Conservation (phyloP, 805 yeast genomes). For the Lipomyces japonicus region DNA sequence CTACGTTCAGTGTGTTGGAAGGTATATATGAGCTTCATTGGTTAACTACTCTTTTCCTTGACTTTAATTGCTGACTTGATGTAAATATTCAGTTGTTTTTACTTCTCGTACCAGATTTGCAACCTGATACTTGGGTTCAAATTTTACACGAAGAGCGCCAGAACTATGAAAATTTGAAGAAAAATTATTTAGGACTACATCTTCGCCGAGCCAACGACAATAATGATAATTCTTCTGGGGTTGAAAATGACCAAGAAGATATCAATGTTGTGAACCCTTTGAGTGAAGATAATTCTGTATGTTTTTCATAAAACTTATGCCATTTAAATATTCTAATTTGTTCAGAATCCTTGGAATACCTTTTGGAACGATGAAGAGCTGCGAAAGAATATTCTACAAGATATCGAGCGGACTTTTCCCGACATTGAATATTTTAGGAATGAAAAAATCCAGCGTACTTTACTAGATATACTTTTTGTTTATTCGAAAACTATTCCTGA, state of each 20-base stretch:
- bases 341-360: constrained; percentile 26
- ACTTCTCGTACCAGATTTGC: constrained; percentile 24
- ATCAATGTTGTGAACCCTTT: constrained; percentile 22
- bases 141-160: constrained; percentile 14
- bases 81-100: constrained; percentile 6
- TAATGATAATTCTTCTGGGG: not conserved
- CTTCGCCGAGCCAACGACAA: constrained; percentile 10
- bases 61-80: not conserved
- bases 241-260: constrained; percentile 13
- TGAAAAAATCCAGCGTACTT: constrained; percentile 26
- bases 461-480: constrained; percentile 45
- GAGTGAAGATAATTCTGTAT: constrained; percentile 25
- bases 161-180: constrained; percentile 14
- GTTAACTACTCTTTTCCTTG: not conserved
- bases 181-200: constrained; percentile 14
- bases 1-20: constrained; percentile 26
- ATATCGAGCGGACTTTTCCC: constrained; percentile 39
- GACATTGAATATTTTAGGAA: constrained; percentile 36
- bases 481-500: constrained; percentile 48
- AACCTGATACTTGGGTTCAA: constrained; percentile 24
- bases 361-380: constrained; percentile 27
- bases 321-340: not conserved
- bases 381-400: constrained; percentile 33
- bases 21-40: constrained; percentile 2
- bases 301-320: not conserved